A percentile compares a stretch with the other conserved stretches of the same genome.
phyloP scores from a whole-genome alignment of 116 monocot genomes.

The Cymodocea nodosa region DNA sequence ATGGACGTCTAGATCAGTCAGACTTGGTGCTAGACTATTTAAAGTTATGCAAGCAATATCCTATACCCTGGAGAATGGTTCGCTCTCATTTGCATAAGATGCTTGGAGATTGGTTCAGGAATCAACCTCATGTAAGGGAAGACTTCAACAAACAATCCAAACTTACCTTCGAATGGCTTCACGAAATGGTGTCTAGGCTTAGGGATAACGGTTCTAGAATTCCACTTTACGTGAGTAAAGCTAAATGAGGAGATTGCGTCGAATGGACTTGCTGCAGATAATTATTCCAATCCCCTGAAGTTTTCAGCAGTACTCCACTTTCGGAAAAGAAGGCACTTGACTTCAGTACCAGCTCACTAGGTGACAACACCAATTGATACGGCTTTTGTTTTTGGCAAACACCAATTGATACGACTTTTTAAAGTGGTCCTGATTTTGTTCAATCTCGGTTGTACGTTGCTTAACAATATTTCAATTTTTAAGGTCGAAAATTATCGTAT shows the following conservation, averaged over 20 bases:
- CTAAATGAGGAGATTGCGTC: not conserved
- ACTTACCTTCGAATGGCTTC: slow-evolving; percentile 87
- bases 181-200: slow-evolving; percentile 60
- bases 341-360: no score
- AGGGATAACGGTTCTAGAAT: slow-evolving; percentile 35
- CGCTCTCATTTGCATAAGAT: slow-evolving; percentile 94
- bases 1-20: slow-evolving; percentile 45
- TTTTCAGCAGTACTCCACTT: no score
- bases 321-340: no score
- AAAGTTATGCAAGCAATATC: slow-evolving; percentile 76
- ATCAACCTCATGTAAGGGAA: slow-evolving; percentile 76
- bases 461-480: no score
- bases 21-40: slow-evolving; percentile 74
- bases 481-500: no score
- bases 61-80: slow-evolving; percentile 92
- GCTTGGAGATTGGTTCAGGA: slow-evolving; percentile 87
- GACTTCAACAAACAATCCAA: slow-evolving; percentile 72
- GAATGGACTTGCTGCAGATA: not conserved
- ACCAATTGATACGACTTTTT: no score
- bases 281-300: not conserved
- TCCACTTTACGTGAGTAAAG: slow-evolving; percentile 32
- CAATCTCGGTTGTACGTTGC: no score
- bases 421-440: no score
- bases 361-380: no score
- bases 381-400: no score